Base-by-base conservation (phyloP, 2,329 filamentous ascomycete species). In the Sclerotiophoma versabilis region DNA sequence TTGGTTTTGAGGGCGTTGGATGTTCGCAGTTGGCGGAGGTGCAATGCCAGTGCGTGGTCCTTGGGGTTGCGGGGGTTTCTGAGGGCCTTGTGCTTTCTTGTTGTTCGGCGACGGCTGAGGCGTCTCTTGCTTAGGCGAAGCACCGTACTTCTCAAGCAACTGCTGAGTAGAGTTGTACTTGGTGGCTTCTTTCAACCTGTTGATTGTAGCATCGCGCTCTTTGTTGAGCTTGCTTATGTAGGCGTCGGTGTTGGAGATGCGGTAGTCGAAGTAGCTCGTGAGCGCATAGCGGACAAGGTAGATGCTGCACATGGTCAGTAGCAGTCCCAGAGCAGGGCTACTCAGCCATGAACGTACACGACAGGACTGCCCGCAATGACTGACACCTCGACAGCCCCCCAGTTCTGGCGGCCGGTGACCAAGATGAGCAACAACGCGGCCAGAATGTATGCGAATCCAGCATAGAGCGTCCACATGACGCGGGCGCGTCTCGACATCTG, bases 161-260 rank as follows among this genome's bases (percentile, higher is more conserved):
- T 97, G 87, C 69, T 96, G 86, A 1, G 95, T 99, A 26, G 93
- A 95, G 76, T 98, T 91, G 78, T 97, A 99, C 75, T 91, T 96
- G 27, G 95, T 99, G 22, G 93, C 93, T 54, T 89, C 87, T 77
- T 99, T 99, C 59, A 99, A 85, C 76, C 93, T 93, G 73, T 96
- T 89, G 62, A 99, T 98, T 2, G 93, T 96, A 65, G 87, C 87
- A 54, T 90, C 86, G 48, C 93, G 87, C 75, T 97, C 90, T 48
- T 86, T 85, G 67, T 93, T 87, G 29, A 93, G 83, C 17, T 84
- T 84, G 65, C 93, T 89, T 25, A 98, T 82, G 33, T 88, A 84
- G 32, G 81, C 75, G 62, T 89, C 85, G 10, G 90, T 82, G 14
- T 81, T 85, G 19, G 88, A 84, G 66, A 95, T 88, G 57, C 92